Base-by-base conservation (phyloP, 768 basidiomycete species). In the Butyriboletus loyo region DNA sequence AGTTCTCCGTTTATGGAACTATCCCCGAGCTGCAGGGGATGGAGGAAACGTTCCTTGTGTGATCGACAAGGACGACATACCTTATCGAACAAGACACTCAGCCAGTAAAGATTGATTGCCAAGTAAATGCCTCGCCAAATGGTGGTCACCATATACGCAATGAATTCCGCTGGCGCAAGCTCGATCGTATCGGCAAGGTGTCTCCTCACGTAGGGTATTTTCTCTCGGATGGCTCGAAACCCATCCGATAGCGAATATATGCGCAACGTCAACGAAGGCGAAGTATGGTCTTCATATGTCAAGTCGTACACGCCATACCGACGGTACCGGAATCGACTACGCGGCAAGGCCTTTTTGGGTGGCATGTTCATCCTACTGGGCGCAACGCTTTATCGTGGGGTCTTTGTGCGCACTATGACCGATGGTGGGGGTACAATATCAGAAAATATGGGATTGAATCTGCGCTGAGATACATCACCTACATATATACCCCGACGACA, bases 61-160 rank as follows among this genome's bases (percentile, higher is more conserved):
- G 9, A 25, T 31, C 6, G 11, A 19, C 15, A 48, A 46, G 22
- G 49, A 25, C 2, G 28, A 51, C 54, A 27, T 54, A 65, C 61
- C 51, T 27, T 54, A 21, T 68, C 60, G 34, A 77, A 54, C 24
- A 76, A 57, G 32, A 62, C 25, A 30, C 68, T 66, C 2, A 71
- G 61, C 25, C 73, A 57, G 47, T 67, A 73, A 11, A 77, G 59
- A 5, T 71, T 68, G 13, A 76, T 43, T 1, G 72, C 72, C 2
- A 70, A 62, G n/a, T 68, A 59, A 15, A 69, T 28, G 31, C 70
- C 58, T 15, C 53, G 37, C 73, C 73, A 73, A 7, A 70, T 10
- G 19, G 58, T 59, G 15, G 63, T 67, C 4, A 66, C 34, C 32
- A 72, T 50, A 45, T 72, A 72, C 2, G 39, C 42, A 10, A 45